Base-by-base conservation (phyloP, 2,329 filamentous ascomycete genomes). In the Sporothrix globosa region DNA sequence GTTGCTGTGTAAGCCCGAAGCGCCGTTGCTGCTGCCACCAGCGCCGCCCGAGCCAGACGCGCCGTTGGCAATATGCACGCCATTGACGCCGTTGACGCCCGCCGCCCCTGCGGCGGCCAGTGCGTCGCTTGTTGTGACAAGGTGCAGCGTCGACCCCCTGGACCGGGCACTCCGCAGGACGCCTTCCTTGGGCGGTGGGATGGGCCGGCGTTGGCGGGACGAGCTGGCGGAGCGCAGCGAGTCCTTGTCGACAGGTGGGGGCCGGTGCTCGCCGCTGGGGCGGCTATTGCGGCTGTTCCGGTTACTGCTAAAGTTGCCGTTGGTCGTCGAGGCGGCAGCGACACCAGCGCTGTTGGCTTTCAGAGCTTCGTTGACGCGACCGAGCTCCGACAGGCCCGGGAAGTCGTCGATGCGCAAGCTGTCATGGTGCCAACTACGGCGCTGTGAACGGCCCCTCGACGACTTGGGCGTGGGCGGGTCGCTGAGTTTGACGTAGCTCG, bases 161-260 rank as follows among this genome's bases (percentile, higher is more conserved):
- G 92, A 91, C 75, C 91, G 85, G 71, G 91, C 88, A 73, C 88
- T 89, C 74, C 88, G 84, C 70, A 90, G 79, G 13, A 88, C 81
- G 17, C 88, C 87, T 78, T 97, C 94, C 78, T 97, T 97, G 1
- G 95, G 93, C 54, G 95, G 95, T 11, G 91, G 92, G 53, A 92
- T 84, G 6, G 94, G 88, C 50, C 86, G 90, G 63, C 92, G 89
- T 72, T 91, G 89, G 72, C 91, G 85, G 41, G 92, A 93, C 14
- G 93, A 93, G 76, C 92, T 93, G 27, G 86, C 86, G 21, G 91
- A 94, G 46, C 92, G 87, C 68, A 91, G 83, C 5, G 90, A 90
- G 76, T 93, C 90, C 77, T 95, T 95, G 76, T 96, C 92, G 67
- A 95, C 83, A 0, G 92, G 91, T 2, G 88, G 88, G 3, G 92